Evolutionary conservation across 306 rosid genomes (phyloP).

Genomic region (Crotalaria pallida): DNA sequence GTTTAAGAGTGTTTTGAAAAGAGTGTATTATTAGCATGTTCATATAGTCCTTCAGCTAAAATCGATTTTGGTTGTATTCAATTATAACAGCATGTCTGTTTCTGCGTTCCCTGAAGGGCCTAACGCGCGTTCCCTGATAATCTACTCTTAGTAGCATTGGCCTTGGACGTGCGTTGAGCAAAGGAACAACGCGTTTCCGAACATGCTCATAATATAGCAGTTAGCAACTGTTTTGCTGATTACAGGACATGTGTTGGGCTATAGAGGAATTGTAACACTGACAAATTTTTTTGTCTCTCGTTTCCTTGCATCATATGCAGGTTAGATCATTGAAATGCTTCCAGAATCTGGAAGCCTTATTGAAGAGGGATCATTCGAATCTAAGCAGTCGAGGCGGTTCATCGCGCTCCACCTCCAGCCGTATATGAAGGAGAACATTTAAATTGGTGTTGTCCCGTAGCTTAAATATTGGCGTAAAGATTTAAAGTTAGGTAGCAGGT

Average conservation of each 20-base stretch:
- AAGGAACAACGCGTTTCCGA: too few species aligned
- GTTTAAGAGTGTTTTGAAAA: too few species aligned
- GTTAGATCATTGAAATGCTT: conserved; percentile 83
- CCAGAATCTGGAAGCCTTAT: conserved; percentile 64
- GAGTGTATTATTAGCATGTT: too few species aligned
- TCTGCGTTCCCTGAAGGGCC: too few species aligned
- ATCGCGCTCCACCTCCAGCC: conserved; percentile 48
- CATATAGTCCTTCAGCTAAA: neutral
- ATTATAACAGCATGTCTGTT: too few species aligned
- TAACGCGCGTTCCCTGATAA: too few species aligned
- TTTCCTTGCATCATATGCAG: conserved; percentile 37
- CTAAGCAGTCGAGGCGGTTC: conserved; percentile 49
- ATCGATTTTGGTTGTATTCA: neutral
- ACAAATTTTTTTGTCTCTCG: neutral
- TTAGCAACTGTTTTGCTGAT: neutral
- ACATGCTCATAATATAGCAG: too few species aligned
- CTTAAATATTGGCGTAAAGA: conserved; percentile 3
- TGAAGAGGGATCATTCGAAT: conserved; percentile 51
- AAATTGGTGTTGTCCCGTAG: neutral
- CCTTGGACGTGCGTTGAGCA: too few species aligned
- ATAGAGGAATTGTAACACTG: neutral
- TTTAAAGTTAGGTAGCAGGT: conserved; percentile 8
- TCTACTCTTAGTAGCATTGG: too few species aligned
- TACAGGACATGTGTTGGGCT: neutral
- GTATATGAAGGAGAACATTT: conserved; percentile 23